phyloP scores from a whole-genome alignment of 2,329 filamentous ascomycete species.

The Tolypocladium pustulatum region DNA sequence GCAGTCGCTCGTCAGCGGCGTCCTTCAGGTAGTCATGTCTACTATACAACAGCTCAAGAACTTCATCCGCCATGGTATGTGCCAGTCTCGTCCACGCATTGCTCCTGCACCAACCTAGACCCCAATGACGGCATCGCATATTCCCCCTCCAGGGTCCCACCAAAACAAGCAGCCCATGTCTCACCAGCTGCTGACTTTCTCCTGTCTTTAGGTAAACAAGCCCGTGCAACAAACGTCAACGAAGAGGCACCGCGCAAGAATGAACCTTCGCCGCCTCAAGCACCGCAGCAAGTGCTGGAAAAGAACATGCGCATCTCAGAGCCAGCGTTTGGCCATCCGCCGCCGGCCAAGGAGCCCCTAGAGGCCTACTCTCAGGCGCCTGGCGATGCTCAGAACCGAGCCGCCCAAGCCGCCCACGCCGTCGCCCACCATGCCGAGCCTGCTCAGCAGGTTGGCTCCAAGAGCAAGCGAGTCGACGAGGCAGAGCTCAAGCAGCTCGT shows the following conservation, averaged over 20 bases:
- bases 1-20: conserved; percentile 10
- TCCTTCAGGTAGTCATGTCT: conserved; percentile 36
- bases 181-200: background rate
- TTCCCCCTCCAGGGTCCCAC: background rate
- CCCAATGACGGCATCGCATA: conserved; percentile 3
- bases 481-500: conserved; percentile 75
- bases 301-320: conserved; percentile 44
- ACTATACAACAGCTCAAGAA: conserved; percentile 95
- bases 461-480: conserved; percentile 37
- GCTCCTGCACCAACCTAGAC: background rate
- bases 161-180: background rate
- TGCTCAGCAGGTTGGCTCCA: conserved; percentile 31
- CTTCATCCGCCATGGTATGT: conserved; percentile 81
- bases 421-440: conserved; percentile 54
- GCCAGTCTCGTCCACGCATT: background rate
- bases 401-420: conserved; percentile 55
- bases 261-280: conserved; percentile 36
- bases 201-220: conserved; percentile 63
- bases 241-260: conserved; percentile 43
- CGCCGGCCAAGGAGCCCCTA: conserved; percentile 33
- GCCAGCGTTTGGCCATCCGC: conserved; percentile 25
- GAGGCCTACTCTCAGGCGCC: conserved; percentile 53
- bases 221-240: conserved; percentile 48
- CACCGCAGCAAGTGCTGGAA: conserved; percentile 40
- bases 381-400: conserved; percentile 53